Evolutionary conservation across 176 grass and related monocot genomes (phyloP).

Genomic region (Eragrostis curvula): DNA sequence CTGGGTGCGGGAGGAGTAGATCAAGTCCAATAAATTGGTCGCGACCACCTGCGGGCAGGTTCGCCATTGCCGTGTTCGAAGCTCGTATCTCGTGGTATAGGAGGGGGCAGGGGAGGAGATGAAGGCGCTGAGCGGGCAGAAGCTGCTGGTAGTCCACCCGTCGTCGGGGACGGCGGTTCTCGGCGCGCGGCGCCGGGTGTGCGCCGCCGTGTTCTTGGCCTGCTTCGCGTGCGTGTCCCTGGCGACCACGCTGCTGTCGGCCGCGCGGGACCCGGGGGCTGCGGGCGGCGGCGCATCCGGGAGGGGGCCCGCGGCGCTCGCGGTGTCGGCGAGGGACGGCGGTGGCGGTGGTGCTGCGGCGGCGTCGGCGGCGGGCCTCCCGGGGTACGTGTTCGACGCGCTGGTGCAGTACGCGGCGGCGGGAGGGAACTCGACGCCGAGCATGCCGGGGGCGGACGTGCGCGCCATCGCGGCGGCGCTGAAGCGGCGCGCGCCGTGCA

Average conservation of each 20-base stretch:
- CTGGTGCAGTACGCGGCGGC: conserved; percentile 74
- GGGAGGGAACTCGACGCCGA: conserved; percentile 64
- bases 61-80: conserved; percentile 22
- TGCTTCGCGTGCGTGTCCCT: conserved; percentile 77
- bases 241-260: conserved; percentile 60
- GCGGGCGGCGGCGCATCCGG: conserved; percentile 10
- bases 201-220: conserved; percentile 59
- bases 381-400: conserved; percentile 76
- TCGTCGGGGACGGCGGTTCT: conserved; percentile 27
- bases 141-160: conserved; percentile 51
- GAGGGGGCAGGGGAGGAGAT: not conserved
- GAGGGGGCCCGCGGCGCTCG: not conserved
- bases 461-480: conserved; percentile 73
- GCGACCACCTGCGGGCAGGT: not conserved
- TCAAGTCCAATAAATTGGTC: not conserved
- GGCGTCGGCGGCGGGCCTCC: conserved; percentile 7
- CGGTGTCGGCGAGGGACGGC: not conserved
- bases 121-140: conserved; percentile 49
- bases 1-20: not conserved
- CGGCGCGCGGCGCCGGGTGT: conserved; percentile 55
- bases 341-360: not conserved
- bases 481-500: conserved; percentile 63
- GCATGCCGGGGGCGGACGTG: conserved; percentile 71
- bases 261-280: conserved; percentile 18
- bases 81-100: not conserved